Conservation (phyloP, 202 grass and related monocot species). For the Miscanthus sacchariflorus region DNA sequence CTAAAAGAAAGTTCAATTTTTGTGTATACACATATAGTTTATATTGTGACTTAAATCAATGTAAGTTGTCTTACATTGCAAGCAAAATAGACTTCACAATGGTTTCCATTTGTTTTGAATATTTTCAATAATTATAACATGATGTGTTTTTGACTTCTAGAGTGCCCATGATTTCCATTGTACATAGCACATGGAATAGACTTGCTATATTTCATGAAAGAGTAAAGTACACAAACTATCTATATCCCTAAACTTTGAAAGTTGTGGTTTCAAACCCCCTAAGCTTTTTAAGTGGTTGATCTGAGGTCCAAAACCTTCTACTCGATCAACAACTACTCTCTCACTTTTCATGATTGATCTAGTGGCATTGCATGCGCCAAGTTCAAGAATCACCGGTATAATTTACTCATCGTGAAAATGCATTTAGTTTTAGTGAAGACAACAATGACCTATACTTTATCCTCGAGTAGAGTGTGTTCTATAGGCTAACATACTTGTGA, state of each 20-base stretch:
- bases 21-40: not conserved
- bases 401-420: no score
- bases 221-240: not conserved
- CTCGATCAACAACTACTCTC: no score
- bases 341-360: no score
- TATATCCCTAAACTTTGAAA: not conserved
- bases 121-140: not conserved
- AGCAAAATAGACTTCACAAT: not conserved
- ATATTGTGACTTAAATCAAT: not conserved
- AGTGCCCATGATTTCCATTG: not conserved
- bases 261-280: not conserved
- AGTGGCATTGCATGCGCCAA: no score
- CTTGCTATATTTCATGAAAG: slow-evolving; percentile 7
- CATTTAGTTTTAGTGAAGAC: no score
- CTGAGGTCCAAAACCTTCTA: not conserved
- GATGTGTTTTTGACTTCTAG: not conserved
- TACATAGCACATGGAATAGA: not conserved
- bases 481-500: not conserved
- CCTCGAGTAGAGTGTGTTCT: not conserved
- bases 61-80: not conserved
- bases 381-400: no score
- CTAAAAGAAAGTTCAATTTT: not conserved
- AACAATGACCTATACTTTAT: not conserved
- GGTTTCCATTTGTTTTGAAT: not conserved
- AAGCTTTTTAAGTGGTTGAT: not conserved